Base-by-base conservation (phyloP, 345 rosid species). In the Corymbia maculata region DNA sequence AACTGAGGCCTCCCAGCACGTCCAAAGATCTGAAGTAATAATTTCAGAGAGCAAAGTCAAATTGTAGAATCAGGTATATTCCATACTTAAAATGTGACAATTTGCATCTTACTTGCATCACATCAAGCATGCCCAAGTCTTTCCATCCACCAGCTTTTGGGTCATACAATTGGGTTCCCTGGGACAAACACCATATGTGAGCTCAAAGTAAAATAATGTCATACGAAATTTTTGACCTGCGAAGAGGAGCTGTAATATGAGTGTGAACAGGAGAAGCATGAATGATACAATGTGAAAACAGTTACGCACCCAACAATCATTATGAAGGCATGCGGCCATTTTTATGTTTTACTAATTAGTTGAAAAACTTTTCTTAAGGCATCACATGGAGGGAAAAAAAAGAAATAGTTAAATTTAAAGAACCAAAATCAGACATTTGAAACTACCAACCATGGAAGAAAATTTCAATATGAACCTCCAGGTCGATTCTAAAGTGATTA, bases 1-100 rank as follows among this genome's bases (percentile, higher is more conserved):
- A 97, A 97, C 93, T 97, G 99, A 85, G 99, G 99, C 92, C 99
- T 95, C 91, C 99, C 99, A 87, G 99, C 99, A 92, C 99, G 96
- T 90, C 99, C 99, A 94, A 97, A 97, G 68, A 97, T 97, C 99
- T 97, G 87, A 85, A 87, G 90, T 36, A 90, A 84, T 52, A 59
- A 89, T 61, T 86, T 79, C 86, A 80, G 75, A 79, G 75, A 36
- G 91, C 52, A 53, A 57, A 53, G 24, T 85, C 59, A 85, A 52
- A 30, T 47, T 47, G 22, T 42, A 32, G 50, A 87, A 87, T 75
- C 51, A n/a, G 16, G 32, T 14, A 6, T 52, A 57, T 59, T 32
- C 28, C 64, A 85, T 7, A 52, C 47, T 32, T 42, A 52, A 52
- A 57, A 45, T 26, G 89, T 52, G 88, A 86, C n/a, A 44, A 28